Base-by-base conservation (phyloP, 2,329 filamentous ascomycete genomes). In the Ramichloridium luteum region DNA sequence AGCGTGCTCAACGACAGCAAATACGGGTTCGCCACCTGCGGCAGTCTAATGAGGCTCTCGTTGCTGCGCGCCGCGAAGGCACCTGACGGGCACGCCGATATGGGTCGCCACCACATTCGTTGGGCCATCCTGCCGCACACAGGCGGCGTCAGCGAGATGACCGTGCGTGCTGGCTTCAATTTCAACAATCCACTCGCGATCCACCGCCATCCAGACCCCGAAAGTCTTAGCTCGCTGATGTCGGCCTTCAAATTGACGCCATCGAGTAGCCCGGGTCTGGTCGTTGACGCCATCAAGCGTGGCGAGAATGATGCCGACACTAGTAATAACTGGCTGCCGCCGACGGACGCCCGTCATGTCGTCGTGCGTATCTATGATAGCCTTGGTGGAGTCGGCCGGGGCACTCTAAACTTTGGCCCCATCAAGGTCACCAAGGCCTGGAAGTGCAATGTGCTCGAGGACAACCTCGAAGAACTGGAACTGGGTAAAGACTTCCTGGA, bases 1-100 rank as follows among this genome's bases (percentile, higher is more conserved):
- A 88, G 82, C 2, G 81, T 96, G 40, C 69, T 96, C 37, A 96
- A 96, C 51, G 86, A 96, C 57, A 83, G 77, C 61, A 94, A 94
- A 57, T 96, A 93, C 53, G 88, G 88, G 12, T 96, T 96, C 53
- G 88, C 88, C 13, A 93, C 85, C 10, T 74, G 72, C 28, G 88
- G 88, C 26, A 90, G 80, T 52, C 57, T 85, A 34, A 96, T 96
- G 88, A 76, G 88, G 4, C 66, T 96, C 6, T 86, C 79, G 10
- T 68, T 96, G 13, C 70, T 94, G 12, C 77, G 88, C 25, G 77
- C 85, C 4, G 81, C 88, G 13, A 96, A 96, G 55, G 86, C 88
- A 0, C 88, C 88, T 1, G 88, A 96, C 55, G 85, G 75, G 4
- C 78, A 93, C 49, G 88, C 88, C 25, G 88, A 96, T 54, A 94